Base-by-base conservation (phyloP, 139 green algal species). In the Auxenochlorella protothecoides region DNA sequence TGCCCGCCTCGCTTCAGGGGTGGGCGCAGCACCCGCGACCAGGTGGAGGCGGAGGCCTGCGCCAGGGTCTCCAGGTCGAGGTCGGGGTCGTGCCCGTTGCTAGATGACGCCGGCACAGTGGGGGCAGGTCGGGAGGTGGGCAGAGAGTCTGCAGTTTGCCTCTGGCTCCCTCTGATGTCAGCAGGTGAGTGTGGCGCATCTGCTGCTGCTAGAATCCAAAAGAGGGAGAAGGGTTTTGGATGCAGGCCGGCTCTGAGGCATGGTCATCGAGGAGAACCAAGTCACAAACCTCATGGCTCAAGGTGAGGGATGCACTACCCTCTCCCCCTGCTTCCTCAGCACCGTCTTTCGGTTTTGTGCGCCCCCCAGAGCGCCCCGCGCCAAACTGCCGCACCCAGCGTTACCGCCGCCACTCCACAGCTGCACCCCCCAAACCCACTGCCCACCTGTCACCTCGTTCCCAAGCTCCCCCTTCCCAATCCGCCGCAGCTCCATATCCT, bases 1-100 rank as follows among this genome's bases (percentile, higher is more conserved):
- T 93, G 88, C 14, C 83, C 72, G 13, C 72, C 73, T 5, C 80
- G 79, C 73, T 85, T 92, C 15, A 83, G 79, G 4, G 88, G 86
- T 27, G 68, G 66, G 51, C 79, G 83, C 12, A 91, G 69, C 66
- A 83, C 64, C 5, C 78, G 68, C 53, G 77, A 84, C 78, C 78
- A 83, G 6, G 27, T n/a, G 63, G 57, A 56, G 59, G 68, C 71
- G 13, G 75, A 59, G 6, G 6, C 53, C 6, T 13, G 27, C 53
- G 68, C 71, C 6, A 70, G 75, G 10, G 59, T 54, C 53, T 72
- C 70, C 5, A 59, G 70, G 27, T 53, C 75, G 8, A 65, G 75
- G 52, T 80, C 65, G 11, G 53, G 11, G 5, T 55, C 65, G 44
- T 63, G 56, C 75, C 70, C 73, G 55, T 79, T 54, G 27, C 27